These are phyloP conservation scores for Plectranthus barbatus DNA, from an alignment of 257 asterid genomes.

Conservation along the genomic window DNA sequence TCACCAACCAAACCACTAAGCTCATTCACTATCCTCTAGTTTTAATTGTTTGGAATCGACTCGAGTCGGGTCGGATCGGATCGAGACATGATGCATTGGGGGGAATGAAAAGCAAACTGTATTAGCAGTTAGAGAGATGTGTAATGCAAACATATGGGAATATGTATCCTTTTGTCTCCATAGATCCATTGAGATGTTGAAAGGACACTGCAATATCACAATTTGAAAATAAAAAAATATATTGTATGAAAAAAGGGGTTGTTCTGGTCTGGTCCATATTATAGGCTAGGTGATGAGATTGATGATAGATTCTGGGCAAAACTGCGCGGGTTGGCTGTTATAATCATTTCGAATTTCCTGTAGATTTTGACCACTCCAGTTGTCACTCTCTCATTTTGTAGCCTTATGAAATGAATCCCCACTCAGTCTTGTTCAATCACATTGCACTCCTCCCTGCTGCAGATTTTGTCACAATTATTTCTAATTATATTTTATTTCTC, in stretches of 20 bases:
- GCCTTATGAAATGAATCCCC: too few relatives aligned
- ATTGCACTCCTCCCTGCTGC: too few relatives aligned
- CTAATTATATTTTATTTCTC: too few relatives aligned
- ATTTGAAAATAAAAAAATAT: slow-evolving; percentile 6
- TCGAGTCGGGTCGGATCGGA: too few relatives aligned
- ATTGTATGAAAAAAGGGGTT: slow-evolving; percentile 7
- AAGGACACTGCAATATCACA: slow-evolving; percentile 43
- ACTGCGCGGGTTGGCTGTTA: slow-evolving; percentile 11
- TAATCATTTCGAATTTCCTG: slow-evolving; percentile 28
- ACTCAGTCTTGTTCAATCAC: too few relatives aligned
- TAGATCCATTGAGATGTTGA: slow-evolving; percentile 45
- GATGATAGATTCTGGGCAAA: slow-evolving; percentile 27
- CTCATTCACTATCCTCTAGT: too few relatives aligned
- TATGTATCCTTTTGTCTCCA: slow-evolving; percentile 34
- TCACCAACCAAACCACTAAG: too few relatives aligned
- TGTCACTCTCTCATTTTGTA: slow-evolving; percentile 20
- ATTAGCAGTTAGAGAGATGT: slow-evolving; percentile 57
- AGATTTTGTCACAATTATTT: too few relatives aligned
- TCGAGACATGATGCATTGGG: too few relatives aligned
- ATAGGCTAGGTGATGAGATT: slow-evolving; percentile 18
- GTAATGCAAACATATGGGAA: slow-evolving; percentile 36
- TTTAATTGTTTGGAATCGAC: too few relatives aligned
- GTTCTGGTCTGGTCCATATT: neutral
- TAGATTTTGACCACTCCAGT: slow-evolving; percentile 20
- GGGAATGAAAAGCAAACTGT: slow-evolving; percentile 33